These are phyloP conservation scores for Cercospora brassicicola DNA, from an alignment of 2,329 filamentous ascomycete genomes.

Conservation along the genomic window DNA sequence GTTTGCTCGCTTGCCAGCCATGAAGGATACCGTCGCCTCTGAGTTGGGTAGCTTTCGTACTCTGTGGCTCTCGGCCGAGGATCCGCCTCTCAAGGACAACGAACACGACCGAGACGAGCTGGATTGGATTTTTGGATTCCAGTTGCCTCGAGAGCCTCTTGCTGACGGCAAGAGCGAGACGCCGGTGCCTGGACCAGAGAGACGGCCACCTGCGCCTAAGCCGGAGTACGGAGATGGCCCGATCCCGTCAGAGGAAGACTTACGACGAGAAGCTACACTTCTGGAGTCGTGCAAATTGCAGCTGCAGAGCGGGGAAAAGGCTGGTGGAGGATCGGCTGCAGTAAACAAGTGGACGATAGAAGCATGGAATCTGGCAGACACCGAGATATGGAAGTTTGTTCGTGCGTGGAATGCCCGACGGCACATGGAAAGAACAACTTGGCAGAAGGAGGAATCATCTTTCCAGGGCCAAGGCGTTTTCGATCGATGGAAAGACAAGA, in stretches of 20 bases:
- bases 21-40: constrained; percentile 80
- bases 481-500: constrained; percentile 40
- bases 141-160: constrained; percentile 62
- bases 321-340: constrained; percentile 17
- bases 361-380: constrained; percentile 64
- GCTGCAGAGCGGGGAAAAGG: constrained; percentile 16
- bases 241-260: constrained; percentile 54
- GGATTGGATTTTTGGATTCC: constrained; percentile 88
- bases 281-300: constrained; percentile 45
- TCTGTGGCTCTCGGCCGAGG: constrained; percentile 79
- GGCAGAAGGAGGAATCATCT: constrained; percentile 68
- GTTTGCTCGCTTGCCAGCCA: constrained; percentile 65
- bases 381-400: constrained; percentile 74
- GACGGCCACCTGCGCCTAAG: constrained; percentile 49
- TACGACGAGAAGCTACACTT: constrained; percentile 57
- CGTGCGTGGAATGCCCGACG: constrained; percentile 65
- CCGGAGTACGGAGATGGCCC: constrained; percentile 54
- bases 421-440: constrained; percentile 63
- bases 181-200: constrained; percentile 60
- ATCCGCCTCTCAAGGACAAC: constrained; percentile 44
- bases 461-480: constrained; percentile 58
- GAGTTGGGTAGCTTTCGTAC: constrained; percentile 63
- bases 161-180: constrained; percentile 58
- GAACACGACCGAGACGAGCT: constrained; percentile 59
- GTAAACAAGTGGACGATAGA: constrained; percentile 49